Evolutionary conservation across 768 basidiomycete genomes (phyloP).

Genomic region (Austroboletus eburneus): DNA sequence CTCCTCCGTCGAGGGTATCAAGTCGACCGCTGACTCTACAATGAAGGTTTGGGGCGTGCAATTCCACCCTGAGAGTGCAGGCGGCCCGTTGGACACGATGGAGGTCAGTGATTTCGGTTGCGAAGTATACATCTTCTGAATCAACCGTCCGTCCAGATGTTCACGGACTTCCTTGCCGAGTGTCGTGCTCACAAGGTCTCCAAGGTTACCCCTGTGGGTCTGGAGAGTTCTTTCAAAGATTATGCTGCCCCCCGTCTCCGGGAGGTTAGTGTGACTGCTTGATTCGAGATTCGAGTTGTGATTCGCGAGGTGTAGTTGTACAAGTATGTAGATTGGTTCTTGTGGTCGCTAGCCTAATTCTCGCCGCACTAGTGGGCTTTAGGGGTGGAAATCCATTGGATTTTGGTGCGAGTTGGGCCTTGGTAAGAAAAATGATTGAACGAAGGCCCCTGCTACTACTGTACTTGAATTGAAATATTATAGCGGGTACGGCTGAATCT

Average conservation of each 20-base stretch:
- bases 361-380: too few relatives aligned
- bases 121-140: not conserved
- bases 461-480: too few relatives aligned
- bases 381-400: too few relatives aligned
- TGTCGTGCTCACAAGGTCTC: conserved; percentile 58
- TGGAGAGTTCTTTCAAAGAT: conserved; percentile 16
- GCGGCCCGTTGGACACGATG: conserved; percentile 97
- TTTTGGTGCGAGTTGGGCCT: too few relatives aligned
- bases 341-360: not conserved
- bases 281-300: not conserved
- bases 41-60: conserved; percentile 97
- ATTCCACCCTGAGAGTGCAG: conserved; percentile 98
- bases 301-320: conserved; percentile 13
- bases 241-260: conserved; percentile 18
- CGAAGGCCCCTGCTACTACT: too few relatives aligned
- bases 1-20: conserved; percentile 98
- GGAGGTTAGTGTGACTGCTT: conserved; percentile 30
- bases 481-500: too few relatives aligned
- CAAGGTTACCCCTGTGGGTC: conserved; percentile 12
- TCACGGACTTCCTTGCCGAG: conserved; percentile 84
- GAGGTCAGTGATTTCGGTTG: conserved; percentile 52
- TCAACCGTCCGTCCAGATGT: conserved; percentile 58
- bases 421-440: too few relatives aligned
- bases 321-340: not conserved
- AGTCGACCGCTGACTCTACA: conserved; percentile 84